Percentiles rank a stretch among this genome's conserved stretches.
phyloP scores from a whole-genome alignment of 805 yeast genomes.

The Metschnikowia drakensbergensis region DNA sequence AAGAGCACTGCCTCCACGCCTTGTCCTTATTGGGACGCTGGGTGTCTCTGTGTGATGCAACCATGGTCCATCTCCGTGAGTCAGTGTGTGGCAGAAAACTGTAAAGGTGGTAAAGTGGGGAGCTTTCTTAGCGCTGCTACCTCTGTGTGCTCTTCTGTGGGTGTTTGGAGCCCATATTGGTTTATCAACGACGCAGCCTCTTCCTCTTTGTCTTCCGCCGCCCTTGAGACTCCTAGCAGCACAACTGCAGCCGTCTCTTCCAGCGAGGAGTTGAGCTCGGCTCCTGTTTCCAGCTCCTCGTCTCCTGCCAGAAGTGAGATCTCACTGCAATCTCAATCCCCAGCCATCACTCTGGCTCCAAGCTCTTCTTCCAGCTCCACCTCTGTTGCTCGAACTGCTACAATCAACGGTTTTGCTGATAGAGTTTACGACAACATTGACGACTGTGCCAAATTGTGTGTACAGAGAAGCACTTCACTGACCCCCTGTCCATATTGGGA shows the following conservation, averaged over 20 bases:
- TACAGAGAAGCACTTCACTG: constrained; percentile 4
- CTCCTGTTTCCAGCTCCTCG: constrained; percentile 1
- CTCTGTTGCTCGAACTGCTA: constrained; percentile 8
- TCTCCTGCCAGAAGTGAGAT: neutral
- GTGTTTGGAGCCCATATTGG: constrained; percentile 34
- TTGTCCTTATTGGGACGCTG: constrained; percentile 44
- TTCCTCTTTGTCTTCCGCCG: constrained; percentile 23
- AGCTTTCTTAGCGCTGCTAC: constrained; percentile 27
- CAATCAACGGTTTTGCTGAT: constrained; percentile 15
- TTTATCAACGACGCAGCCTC: constrained; percentile 21
- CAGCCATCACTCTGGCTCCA: constrained; percentile 6
- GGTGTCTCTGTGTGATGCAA: constrained; percentile 41
- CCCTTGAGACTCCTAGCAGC: constrained; percentile 7
- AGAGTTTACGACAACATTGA: constrained; percentile 10
- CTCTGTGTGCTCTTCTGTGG: constrained; percentile 30
- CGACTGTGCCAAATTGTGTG: constrained; percentile 13
- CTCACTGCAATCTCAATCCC: constrained; percentile 4
- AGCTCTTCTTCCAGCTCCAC: neutral
- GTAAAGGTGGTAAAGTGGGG: constrained; percentile 27
- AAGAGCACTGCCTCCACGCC: constrained; percentile 31
- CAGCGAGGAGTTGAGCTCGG: neutral
- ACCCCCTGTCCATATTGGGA: constrained; percentile 17
- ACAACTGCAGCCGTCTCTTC: constrained; percentile 3
- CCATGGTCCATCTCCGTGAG: constrained; percentile 29
- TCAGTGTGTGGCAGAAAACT: constrained; percentile 24